Evolutionary conservation across 169 alveolate genomes (phyloP), one percentile per base, ranked within the genome.

Genomic region (Babesia bigemina): DNA sequence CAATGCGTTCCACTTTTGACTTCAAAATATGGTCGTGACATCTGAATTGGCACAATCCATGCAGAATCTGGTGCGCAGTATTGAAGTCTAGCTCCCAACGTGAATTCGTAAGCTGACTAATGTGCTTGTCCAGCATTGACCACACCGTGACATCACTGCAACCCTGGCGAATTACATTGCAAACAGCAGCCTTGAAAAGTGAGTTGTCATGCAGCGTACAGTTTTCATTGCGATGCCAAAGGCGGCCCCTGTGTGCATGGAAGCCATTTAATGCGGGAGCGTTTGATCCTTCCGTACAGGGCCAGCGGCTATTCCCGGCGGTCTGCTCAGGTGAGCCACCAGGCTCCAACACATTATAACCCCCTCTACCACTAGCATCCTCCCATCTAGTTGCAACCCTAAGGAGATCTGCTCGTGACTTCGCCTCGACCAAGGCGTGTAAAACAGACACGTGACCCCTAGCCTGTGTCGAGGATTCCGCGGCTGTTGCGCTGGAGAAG

Each of bases 61-160:
- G 33, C 53, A 67, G 42, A 2, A 67, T 48, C 2, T 36, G 58
- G 22, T 67, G 12, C 19, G 26, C 33, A 17, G 53, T 21, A 10
- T 53, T n/a, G 1, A 55, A 42, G 55, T 55, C 65, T 29, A 29
- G 49, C 12, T 16, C n/a, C 17, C 12, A 57, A 17, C 42, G 2
- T 11, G 16, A 7, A 1, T 9, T 17, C 24, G 62, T 17, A 45
- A 21, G 33, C 22, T 9, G 36, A 9, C 14, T 12, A 0, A 49
- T 16, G 28, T 49, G 65, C 10, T 52, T 24, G 36, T 19, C 9
- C 76, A 67, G 16, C 45, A 53, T 17, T 13, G 66, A 52, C 76
- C 76, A 67, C 39, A 67, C 76, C 11, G 66, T n/a, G 21, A 52
- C 55, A 36, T 67, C 76, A 17, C 66, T 67, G 42, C 53, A 53